Conservation (phyloP, 805 yeast species). For the Hanseniaspora thailandica region DNA sequence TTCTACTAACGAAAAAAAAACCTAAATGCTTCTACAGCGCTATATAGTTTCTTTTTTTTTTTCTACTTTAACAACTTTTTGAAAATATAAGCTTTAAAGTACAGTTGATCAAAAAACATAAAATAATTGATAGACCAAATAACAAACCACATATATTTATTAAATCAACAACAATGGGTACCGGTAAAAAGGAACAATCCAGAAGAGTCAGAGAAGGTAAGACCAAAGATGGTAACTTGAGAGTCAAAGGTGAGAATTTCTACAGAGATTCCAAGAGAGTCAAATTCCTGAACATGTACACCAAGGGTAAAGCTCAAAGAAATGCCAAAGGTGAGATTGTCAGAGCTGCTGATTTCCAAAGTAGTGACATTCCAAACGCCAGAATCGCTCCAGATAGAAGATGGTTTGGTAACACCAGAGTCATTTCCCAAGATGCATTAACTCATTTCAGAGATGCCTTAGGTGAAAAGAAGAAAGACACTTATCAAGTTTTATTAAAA, state of each 20-base stretch:
- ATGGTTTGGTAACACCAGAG: conserved; percentile 97
- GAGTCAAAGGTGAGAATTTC: conserved; percentile 94
- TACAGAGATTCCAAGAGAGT: conserved; percentile 90
- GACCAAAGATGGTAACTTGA: conserved; percentile 75
- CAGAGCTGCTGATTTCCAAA: conserved; percentile 78
- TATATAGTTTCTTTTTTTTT: not conserved
- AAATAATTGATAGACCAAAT: no score
- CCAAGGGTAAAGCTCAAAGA: conserved; percentile 75
- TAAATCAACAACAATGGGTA: conserved; percentile 52
- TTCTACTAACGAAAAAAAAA: no score
- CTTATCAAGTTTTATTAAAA: conserved; percentile 73
- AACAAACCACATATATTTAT: not conserved
- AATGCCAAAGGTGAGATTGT: conserved; percentile 80
- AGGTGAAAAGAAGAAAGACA: conserved; percentile 71
- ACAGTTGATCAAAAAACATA: not conserved
- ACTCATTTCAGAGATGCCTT: conserved; percentile 88
- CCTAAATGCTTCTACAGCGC: not conserved
- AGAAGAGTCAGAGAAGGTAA: conserved; percentile 78
- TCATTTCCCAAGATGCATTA: conserved; percentile 91
- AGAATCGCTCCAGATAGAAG: conserved; percentile 91
- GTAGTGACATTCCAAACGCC: conserved; percentile 77
- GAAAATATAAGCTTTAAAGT: no score
- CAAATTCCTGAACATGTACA: conserved; percentile 83
- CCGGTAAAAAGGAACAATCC: conserved; percentile 79
- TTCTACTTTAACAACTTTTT: not conserved